Evolutionary conservation across 192 early-diverging fungal species (phyloP), one percentile per base, ranked within the genome.

Genomic region (Dissophora ornata): DNA sequence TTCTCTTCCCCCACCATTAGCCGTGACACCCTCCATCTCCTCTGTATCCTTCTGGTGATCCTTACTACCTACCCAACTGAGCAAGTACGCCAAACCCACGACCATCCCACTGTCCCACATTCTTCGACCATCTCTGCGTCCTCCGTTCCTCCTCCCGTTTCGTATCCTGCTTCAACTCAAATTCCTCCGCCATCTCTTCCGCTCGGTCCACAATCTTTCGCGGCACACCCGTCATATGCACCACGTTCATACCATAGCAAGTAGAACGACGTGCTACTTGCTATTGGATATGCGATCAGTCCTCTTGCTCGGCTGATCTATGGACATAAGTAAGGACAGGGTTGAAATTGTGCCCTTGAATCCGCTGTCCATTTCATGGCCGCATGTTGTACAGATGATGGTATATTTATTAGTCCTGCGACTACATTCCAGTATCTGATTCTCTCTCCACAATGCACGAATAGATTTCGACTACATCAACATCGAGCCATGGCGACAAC

Each of bases 231-330:
- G 97, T 97, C 93, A 98, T 98, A n/a, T 83, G 84, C 4, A 97
- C 98, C 0, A 98, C 96, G 61, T 98, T 98, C 96, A 98, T 98
- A 49, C 98, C 98, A 69, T 95, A 97, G n/a, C n/a, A n/a, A n/a
- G n/a, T n/a, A n/a, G n/a, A n/a, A n/a, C n/a, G n/a, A n/a, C n/a
- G n/a, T n/a, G n/a, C n/a, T n/a, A n/a, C n/a, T n/a, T n/a, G n/a
- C n/a, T n/a, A n/a, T n/a, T n/a, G n/a, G n/a, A n/a, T n/a, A n/a
- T n/a, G n/a, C n/a, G n/a, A n/a, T n/a, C n/a, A n/a, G n/a, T n/a
- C n/a, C n/a, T n/a, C n/a, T n/a, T n/a, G n/a, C n/a, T n/a, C n/a
- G n/a, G n/a, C n/a, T n/a, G n/a, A n/a, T n/a, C n/a, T n/a, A n/a
- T n/a, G n/a, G n/a, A n/a, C n/a, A n/a, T n/a, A n/a, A n/a, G n/a